These are phyloP conservation scores for Elsinoe necatrix DNA, from an alignment of 2,329 filamentous ascomycete species.

Conservation along the genomic window DNA sequence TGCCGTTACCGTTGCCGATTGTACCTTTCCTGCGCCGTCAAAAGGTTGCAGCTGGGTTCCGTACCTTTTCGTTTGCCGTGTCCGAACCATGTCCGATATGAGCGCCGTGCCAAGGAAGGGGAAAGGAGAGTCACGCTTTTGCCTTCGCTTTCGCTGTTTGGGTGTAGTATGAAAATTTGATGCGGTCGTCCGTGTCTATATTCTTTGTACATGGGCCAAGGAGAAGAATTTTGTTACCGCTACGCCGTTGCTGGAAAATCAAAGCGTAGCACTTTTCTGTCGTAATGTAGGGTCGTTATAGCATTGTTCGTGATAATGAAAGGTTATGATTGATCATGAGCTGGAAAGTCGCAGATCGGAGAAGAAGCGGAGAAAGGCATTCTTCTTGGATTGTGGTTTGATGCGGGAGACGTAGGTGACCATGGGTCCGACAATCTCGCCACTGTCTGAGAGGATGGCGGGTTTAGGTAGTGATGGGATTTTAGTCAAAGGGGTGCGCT, in stretches of 20 bases:
- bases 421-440: conserved; percentile 93
- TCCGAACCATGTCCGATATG: not conserved
- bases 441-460: conserved; percentile 62
- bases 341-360: conserved; percentile 23
- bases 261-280: conserved; percentile 4
- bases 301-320: conserved; percentile 12
- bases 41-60: no score
- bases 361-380: conserved; percentile 29
- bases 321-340: conserved; percentile 4
- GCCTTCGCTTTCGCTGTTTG: not conserved
- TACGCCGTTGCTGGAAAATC: conserved; percentile 7
- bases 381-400: conserved; percentile 25
- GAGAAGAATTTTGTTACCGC: conserved; percentile 4
- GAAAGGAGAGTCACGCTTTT: not conserved
- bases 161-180: not conserved
- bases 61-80: not conserved
- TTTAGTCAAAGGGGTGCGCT: conserved; percentile 50
- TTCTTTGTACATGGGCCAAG: conserved; percentile 13
- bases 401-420: conserved; percentile 39
- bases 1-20: not conserved
- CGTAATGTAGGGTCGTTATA: conserved; percentile 13
- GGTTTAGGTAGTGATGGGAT: conserved; percentile 63
- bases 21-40: no score
- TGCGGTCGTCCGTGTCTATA: conserved; percentile 11
- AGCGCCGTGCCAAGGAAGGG: not conserved